phyloP scores from a whole-genome alignment of 2,329 filamentous ascomycete species.

The Thielaviopsis populi region DNA sequence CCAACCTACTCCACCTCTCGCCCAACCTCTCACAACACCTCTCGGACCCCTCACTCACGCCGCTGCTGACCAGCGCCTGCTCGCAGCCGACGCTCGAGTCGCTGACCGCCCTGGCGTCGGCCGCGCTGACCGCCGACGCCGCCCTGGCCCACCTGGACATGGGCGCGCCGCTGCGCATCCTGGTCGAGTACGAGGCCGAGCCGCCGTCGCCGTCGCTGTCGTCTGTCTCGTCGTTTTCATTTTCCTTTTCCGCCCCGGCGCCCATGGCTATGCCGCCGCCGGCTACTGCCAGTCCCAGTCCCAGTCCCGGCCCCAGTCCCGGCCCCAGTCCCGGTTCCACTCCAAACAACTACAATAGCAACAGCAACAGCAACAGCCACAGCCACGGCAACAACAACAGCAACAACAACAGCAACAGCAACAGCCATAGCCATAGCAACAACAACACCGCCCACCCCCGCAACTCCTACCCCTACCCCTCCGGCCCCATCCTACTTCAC shows the following conservation, averaged over 20 bases:
- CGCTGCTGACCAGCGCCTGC: slow-evolving; percentile 40
- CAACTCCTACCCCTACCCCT: background rate
- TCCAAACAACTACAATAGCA: no score
- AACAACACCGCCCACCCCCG: background rate
- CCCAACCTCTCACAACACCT: slow-evolving; percentile 34
- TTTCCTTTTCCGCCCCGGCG: background rate
- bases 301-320: no score
- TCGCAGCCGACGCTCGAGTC: slow-evolving; percentile 31
- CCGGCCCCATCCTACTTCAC: slow-evolving; percentile 12
- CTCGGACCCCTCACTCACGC: slow-evolving; percentile 40
- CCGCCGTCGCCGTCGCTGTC: background rate
- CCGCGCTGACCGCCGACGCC: slow-evolving; percentile 38
- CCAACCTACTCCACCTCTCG: slow-evolving; percentile 10
- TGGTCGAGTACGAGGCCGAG: slow-evolving; percentile 32
- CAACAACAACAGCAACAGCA: no score
- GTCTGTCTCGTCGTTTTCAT: background rate
- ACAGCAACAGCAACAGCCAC: no score
- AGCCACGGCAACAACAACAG: no score
- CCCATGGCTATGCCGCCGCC: background rate
- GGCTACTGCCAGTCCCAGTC: background rate
- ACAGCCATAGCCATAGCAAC: background rate
- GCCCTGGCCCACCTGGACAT: slow-evolving; percentile 38
- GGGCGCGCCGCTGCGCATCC: slow-evolving; percentile 40
- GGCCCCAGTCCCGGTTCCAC: no score
- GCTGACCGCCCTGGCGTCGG: slow-evolving; percentile 37